Evolutionary conservation across 2,329 filamentous ascomycete species (phyloP), one percentile per base, ranked within the genome.

Genomic region (Fusarium pininemorale): DNA sequence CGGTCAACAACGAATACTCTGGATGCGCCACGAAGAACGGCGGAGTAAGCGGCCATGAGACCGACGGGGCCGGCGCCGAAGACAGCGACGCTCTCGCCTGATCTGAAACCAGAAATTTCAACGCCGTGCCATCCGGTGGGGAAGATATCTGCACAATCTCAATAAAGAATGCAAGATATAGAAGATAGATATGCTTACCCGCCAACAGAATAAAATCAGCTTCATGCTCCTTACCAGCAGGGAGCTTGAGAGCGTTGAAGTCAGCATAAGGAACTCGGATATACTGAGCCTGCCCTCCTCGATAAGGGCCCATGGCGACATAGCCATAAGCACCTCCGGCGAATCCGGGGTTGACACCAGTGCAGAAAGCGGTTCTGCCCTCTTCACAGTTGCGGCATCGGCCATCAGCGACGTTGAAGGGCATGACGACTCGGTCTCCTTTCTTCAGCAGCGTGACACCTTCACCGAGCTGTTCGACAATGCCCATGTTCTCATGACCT

Each of bases 1-100:
- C 87, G 87, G 70, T 93, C 91, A 9, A 93, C 88, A 1, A 91
- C 88, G 61, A 85, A 92, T 1, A 93, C 88, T 20, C 84, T 86
- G 14, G 87, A 88, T 3, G 90, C 91, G 6, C 90, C 91, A 0
- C 90, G 86, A 6, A 92, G 80, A 2, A 88, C 80, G 2, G 87
- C 91, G 1, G 87, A 90, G 79, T 92, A 92, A 8, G 90, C 90
- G 7, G 90, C 89, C 87, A 92, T 91, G 9, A 92, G 80, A 3
- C 91, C 90, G 3, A 92, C 90, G 0, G 90, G 90, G 0, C 90
- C 90, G 6, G 88, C 89, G 1, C 90, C 91, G 66, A 92, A 92
- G 5, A 92, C 86, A 2, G 90, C 90, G 5, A 92, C 86, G n/a
- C 84, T 86, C 74, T 92, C 90, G 5, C 90, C 90, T 3, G 89